These are phyloP conservation scores for Pistacia integerrima DNA, from an alignment of 345 rosid species.

Conservation along the genomic window DNA sequence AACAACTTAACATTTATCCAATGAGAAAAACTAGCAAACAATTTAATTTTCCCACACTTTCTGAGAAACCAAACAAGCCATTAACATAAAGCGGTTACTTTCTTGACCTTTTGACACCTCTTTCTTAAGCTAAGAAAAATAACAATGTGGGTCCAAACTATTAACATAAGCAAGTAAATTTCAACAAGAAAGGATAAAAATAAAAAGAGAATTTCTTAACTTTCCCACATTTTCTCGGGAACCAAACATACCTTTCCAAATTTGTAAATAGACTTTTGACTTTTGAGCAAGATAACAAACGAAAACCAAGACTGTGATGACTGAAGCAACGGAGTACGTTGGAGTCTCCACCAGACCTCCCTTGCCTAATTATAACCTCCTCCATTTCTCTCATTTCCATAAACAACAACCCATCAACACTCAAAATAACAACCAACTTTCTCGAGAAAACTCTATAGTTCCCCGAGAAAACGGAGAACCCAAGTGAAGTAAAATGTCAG, in stretches of 20 bases:
- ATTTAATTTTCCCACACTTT: conserved; percentile 11
- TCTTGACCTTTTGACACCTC: not conserved
- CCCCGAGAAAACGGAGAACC: conserved; percentile 18
- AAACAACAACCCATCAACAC: conserved; percentile 4
- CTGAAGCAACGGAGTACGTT: conserved; percentile 85
- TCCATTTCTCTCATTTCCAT: conserved; percentile 36
- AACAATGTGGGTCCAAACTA: conserved; percentile 1
- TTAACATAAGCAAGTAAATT: not conserved
- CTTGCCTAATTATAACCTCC: conserved; percentile 36
- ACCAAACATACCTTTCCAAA: conserved; percentile 63
- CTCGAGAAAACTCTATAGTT: conserved; percentile 12
- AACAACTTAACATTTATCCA: not conserved
- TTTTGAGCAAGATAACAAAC: conserved; percentile 74
- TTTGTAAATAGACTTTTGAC: conserved; percentile 81
- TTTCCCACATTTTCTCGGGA: not conserved
- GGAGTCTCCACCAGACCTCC: conserved; percentile 97
- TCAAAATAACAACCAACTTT: not conserved
- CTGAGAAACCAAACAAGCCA: conserved; percentile 21
- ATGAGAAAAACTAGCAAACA: not conserved
- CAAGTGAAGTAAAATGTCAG: conserved; percentile 12
- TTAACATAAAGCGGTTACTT: not conserved
- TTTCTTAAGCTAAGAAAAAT: not conserved
- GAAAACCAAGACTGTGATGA: conserved; percentile 71
- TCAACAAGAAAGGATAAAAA: too few species aligned
- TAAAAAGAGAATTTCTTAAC: not conserved